phyloP scores from a whole-genome alignment of 23 red algal genomes.

The Pyropia haitanensis region DNA sequence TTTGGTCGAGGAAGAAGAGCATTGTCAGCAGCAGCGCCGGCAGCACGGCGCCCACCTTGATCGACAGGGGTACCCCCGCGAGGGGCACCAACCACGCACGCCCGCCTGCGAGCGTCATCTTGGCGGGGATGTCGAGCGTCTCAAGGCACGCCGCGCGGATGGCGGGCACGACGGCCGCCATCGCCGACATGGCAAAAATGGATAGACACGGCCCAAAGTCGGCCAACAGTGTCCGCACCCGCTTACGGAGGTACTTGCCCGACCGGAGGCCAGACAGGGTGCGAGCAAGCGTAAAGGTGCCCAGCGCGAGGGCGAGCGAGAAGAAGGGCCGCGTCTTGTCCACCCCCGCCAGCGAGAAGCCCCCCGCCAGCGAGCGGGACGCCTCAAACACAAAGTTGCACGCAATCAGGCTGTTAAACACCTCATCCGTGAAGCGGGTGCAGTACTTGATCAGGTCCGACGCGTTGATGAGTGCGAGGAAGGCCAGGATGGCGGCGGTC shows the following conservation, averaged over 20 bases:
- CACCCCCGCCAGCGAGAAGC: slow-evolving; percentile 33
- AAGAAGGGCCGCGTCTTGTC: slow-evolving; percentile 88
- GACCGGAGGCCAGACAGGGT: slow-evolving; percentile 49
- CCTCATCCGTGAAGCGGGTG: slow-evolving; percentile 96
- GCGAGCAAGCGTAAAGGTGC: slow-evolving; percentile 56
- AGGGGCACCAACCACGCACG: slow-evolving; percentile 64
- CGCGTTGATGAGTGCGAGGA: slow-evolving; percentile 54
- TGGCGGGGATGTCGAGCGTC: slow-evolving; percentile 45
- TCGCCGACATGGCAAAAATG: slow-evolving; percentile 62
- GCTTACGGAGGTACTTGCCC: slow-evolving; percentile 53
- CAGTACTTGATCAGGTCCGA: slow-evolving; percentile 83
- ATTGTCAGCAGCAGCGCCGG: slow-evolving; percentile 76
- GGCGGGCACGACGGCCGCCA: slow-evolving; percentile 30
- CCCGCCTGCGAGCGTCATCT: slow-evolving; percentile 57
- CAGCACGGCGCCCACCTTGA: slow-evolving; percentile 53
- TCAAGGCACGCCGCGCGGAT: slow-evolving; percentile 35
- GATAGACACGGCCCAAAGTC: slow-evolving; percentile 80
- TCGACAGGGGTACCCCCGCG: slow-evolving; percentile 24
- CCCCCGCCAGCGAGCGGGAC: slow-evolving; percentile 14
- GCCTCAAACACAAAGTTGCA: slow-evolving; percentile 90
- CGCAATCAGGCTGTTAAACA: slow-evolving; percentile 91
- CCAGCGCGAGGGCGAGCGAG: slow-evolving; percentile 43
- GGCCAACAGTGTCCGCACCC: slow-evolving; percentile 41
- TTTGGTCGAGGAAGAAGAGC: slow-evolving; percentile 97
- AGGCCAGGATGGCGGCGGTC: slow-evolving; percentile 71